Base-by-base conservation (phyloP, 345 rosid genomes). In the Aethionema arabicum region DNA sequence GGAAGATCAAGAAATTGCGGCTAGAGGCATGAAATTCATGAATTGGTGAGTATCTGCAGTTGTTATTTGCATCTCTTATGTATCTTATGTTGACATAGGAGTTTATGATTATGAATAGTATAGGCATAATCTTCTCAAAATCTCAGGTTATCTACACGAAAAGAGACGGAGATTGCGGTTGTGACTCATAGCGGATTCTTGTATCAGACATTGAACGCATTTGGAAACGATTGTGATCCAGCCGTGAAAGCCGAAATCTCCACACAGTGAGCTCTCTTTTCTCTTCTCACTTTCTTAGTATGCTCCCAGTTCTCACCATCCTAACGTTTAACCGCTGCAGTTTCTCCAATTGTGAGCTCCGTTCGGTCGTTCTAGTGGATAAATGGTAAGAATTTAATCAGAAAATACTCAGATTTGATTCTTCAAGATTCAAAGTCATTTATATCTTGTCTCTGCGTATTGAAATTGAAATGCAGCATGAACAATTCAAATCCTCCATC, bases 181-280 rank as follows among this genome's bases (percentile, higher is more conserved):
- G 97, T 90, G 56, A 76, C 82, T 53, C 97, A 90, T 72, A 79
- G 95, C 30, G 84, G 80, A 4, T 83, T 85, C 77, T 74, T 90
- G 68, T 77, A 65, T 52, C 82, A 83, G 3, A 76, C 79, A 7
- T 49, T 90, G 43, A 77, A 76, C 66, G 64, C 74, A 44, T 86
- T 85, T 33, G 90, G 88, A 48, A 77, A 72, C 21, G 85, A 79
- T 56, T 75, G 82, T 57, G 78, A 69, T 68, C 72, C 81, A 35
- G 49, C 73, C 4, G 68, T 87, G 42, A 83, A 81, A 72, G 51
- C 42, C 51, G 91, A 83, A 73, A 74, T 80, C 35, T 74, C 83
- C 78, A 77, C 61, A 47, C 74, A 72, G 95, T 85, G 74, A 85
- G 91, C 73, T 3, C 16, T 36, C 43, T 39, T 35, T 60, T 36